These are phyloP conservation scores for Starmerella sp. DNA, from an alignment of 805 yeast species.

Conservation along the genomic window DNA sequence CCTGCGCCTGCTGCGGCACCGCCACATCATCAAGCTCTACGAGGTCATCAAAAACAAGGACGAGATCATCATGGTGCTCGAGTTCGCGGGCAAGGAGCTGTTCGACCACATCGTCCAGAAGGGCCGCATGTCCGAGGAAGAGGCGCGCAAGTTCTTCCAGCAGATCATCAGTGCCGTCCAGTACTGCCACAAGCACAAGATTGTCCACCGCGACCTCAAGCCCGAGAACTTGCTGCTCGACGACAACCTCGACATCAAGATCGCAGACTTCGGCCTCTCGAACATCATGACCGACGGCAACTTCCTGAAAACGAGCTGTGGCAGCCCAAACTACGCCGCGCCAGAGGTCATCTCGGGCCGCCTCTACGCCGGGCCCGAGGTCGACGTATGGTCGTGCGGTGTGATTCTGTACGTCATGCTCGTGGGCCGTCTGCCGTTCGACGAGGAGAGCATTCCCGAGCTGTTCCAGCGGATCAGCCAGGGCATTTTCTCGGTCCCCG, in stretches of 20 bases:
- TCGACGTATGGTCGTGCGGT: conserved; percentile 96
- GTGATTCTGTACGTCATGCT: conserved; percentile 91
- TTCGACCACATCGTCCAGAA: conserved; percentile 91
- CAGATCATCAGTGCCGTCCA: conserved; percentile 95
- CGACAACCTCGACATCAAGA: conserved; percentile 82
- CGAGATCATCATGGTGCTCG: conserved; percentile 94
- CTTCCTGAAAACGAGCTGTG: conserved; percentile 87
- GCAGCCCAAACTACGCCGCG: conserved; percentile 95
- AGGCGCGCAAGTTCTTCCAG: conserved; percentile 87
- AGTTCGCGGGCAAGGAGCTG: conserved; percentile 90
- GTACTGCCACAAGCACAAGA: conserved; percentile 91
- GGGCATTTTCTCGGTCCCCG: conserved; percentile 87
- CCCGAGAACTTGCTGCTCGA: conserved; percentile 88
- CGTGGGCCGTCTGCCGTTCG: conserved; percentile 91
- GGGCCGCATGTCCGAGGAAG: conserved; percentile 84
- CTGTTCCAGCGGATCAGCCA: conserved; percentile 82
- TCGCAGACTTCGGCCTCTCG: conserved; percentile 90
- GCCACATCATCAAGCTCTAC: conserved; percentile 88
- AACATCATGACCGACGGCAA: conserved; percentile 97
- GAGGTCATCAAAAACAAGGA: conserved; percentile 93
- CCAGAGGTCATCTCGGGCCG: conserved; percentile 95
- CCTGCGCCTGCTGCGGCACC: conserved; percentile 77
- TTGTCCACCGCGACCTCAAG: conserved; percentile 91
- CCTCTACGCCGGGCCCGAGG: conserved; percentile 94
- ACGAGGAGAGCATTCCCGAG: conserved; percentile 92